These are phyloP conservation scores for Candida suzukii DNA, from an alignment of 805 yeast species.

Conservation along the genomic window DNA sequence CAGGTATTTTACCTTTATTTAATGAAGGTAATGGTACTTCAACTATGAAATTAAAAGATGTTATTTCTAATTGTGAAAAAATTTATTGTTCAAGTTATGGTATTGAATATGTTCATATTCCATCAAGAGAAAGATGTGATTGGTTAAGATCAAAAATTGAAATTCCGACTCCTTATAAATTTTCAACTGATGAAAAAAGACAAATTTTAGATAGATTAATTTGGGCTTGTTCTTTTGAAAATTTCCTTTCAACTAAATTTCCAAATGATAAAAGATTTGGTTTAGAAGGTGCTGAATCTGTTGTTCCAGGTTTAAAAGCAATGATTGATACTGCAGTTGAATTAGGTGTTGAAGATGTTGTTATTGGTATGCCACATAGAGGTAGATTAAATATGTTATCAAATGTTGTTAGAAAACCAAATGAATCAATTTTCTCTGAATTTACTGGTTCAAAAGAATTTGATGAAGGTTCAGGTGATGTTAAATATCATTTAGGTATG, in stretches of 20 bases:
- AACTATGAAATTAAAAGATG: conserved; percentile 68
- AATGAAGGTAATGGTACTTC: conserved; percentile 53
- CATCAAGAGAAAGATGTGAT: conserved; percentile 91
- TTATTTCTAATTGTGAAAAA: conserved; percentile 70
- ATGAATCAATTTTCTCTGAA: conserved; percentile 95
- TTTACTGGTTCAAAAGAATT: conserved; percentile 85
- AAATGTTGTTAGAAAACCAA: conserved; percentile 97
- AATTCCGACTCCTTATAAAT: conserved; percentile 81
- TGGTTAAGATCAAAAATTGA: conserved; percentile 98
- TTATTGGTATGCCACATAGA: conserved; percentile 99
- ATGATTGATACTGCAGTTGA: conserved; percentile 90
- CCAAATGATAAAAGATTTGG: conserved; percentile 99
- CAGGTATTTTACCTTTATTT: conserved; percentile 94
- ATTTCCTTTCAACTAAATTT: conserved; percentile 88
- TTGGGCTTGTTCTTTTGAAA: conserved; percentile 94
- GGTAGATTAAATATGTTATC: conserved; percentile 97
- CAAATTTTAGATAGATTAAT: conserved; percentile 93
- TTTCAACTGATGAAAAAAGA: conserved; percentile 83
- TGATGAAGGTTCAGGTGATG: conserved; percentile 98
- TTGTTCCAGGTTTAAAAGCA: conserved; percentile 95
- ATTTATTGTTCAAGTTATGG: conserved; percentile 88
- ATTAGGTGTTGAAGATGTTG: conserved; percentile 89
- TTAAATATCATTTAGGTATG: conserved; percentile 98
- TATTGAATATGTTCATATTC: conserved; percentile 93
- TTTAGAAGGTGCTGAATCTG: conserved; percentile 96